Conservation (phyloP, 2,329 filamentous ascomycete species). For the Colletotrichum lindemuthianum region DNA sequence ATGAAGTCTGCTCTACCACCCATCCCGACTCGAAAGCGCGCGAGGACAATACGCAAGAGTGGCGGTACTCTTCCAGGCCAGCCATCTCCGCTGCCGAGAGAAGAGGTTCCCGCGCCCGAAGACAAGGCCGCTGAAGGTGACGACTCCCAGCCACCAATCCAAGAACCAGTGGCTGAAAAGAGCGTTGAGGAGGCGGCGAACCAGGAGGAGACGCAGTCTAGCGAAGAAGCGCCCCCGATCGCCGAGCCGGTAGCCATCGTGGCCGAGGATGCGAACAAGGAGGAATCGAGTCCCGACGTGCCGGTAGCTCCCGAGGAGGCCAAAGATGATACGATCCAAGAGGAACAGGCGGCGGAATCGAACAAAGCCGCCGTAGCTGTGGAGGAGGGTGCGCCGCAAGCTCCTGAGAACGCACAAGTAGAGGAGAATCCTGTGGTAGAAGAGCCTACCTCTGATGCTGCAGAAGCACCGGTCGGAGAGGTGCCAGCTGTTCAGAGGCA, state of each 20-base stretch:
- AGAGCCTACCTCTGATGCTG: not conserved
- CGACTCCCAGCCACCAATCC: constrained; percentile 29
- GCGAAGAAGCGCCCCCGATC: not conserved
- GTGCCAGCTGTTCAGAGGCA: not conserved
- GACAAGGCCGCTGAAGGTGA: constrained; percentile 21
- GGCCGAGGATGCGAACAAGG: not conserved
- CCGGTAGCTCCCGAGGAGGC: not conserved
- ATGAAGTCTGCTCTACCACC: constrained; percentile 46
- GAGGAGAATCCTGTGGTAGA: not conserved
- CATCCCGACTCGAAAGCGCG: constrained; percentile 38
- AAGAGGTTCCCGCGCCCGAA: constrained; percentile 3
- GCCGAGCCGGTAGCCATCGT: not conserved
- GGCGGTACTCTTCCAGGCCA: constrained; percentile 11
- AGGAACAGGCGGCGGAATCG: not conserved
- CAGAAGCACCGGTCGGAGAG: not conserved
- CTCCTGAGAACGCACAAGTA: not conserved
- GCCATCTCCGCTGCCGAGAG: constrained; percentile 17
- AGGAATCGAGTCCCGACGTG: not conserved
- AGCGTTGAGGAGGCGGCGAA: constrained; percentile 18
- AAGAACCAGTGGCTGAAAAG: constrained; percentile 34
- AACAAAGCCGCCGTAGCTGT: not conserved
- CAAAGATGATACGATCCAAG: not conserved
- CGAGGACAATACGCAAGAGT: constrained; percentile 18
- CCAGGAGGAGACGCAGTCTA: constrained; percentile 5
- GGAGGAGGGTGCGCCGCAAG: not conserved